Evolutionary conservation across 768 basidiomycete genomes (phyloP).

Genomic region (Dacryopinax spathularia): DNA sequence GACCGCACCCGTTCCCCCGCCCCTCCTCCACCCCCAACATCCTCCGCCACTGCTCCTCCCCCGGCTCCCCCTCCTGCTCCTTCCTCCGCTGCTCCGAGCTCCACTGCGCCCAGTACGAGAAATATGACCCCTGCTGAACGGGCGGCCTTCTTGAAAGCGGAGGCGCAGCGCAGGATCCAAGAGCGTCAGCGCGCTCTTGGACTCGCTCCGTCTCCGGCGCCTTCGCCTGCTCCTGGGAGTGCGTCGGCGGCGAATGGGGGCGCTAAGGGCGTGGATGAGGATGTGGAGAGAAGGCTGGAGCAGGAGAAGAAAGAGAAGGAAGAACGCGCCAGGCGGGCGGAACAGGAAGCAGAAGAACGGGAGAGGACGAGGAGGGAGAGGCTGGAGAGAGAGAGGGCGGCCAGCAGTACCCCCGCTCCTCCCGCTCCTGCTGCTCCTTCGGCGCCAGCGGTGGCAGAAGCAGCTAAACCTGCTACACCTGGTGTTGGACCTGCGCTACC

Average conservation of each 20-base stretch:
- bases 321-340: conserved; percentile 63
- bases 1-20: conserved; percentile 32
- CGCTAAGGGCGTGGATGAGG: conserved; percentile 43
- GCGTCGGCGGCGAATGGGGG: conserved; percentile 14
- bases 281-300: conserved; percentile 70
- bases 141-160: conserved; percentile 55
- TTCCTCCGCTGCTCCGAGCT: conserved; percentile 33
- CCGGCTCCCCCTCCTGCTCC: conserved; percentile 15
- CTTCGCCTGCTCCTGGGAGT: conserved; percentile 30
- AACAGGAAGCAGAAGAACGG: conserved; percentile 66
- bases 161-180: conserved; percentile 69
- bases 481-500: neutral
- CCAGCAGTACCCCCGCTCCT: neutral
- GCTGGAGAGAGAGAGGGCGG: conserved; percentile 57
- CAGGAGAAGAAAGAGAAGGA: conserved; percentile 85
- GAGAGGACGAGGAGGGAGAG: conserved; percentile 57
- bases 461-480: no score
- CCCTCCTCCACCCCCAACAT: conserved; percentile 38
- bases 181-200: conserved; percentile 79
- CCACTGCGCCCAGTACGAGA: conserved; percentile 32
- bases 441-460: no score
- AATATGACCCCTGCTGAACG: conserved; percentile 78
- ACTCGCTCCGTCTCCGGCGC: conserved; percentile 33
- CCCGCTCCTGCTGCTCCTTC: neutral
- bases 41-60: conserved; percentile 13